These are phyloP conservation scores for Cladosporium sphaerospermum DNA, from an alignment of 2,329 filamentous ascomycete genomes.

Conservation along the genomic window DNA sequence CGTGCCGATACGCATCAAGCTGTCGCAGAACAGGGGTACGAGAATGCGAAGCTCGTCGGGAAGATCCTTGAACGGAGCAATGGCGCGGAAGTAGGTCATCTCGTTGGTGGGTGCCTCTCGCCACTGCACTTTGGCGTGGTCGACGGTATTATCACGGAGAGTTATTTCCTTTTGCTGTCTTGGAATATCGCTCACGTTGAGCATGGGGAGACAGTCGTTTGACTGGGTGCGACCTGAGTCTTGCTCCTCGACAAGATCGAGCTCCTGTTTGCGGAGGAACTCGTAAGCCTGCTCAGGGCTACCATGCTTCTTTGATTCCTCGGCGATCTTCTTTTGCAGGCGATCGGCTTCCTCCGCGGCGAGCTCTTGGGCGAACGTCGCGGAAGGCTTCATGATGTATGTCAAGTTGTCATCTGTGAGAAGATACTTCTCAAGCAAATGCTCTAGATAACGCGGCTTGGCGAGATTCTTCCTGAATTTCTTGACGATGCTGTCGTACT, in stretches of 20 bases:
- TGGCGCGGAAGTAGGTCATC: constrained; percentile 87
- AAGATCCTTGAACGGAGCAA: constrained; percentile 72
- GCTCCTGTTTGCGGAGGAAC: constrained; percentile 69
- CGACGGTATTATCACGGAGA: constrained; percentile 50
- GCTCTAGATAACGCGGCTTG: constrained; percentile 73
- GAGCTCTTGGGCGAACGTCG: constrained; percentile 66
- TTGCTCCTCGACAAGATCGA: constrained; percentile 57
- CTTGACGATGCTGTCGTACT: constrained; percentile 83
- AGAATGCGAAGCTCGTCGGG: constrained; percentile 79
- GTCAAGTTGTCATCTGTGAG: constrained; percentile 79
- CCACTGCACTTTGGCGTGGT: constrained; percentile 73
- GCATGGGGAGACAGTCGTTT: constrained; percentile 77
- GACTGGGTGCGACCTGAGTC: constrained; percentile 79
- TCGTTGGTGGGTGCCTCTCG: constrained; percentile 90
- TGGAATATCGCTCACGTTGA: constrained; percentile 84
- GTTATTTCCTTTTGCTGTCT: constrained; percentile 69
- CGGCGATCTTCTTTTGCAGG: constrained; percentile 66
- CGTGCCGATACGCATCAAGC: constrained; percentile 88
- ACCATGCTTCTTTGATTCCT: constrained; percentile 62
- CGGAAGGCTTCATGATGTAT: constrained; percentile 89
- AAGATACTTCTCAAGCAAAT: constrained; percentile 81
- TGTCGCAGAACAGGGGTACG: constrained; percentile 84
- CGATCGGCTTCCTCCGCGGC: constrained; percentile 70
- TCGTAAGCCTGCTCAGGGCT: constrained; percentile 65
- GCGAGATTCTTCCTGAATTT: constrained; percentile 74